phyloP scores from a whole-genome alignment of 768 basidiomycete genomes.

The Mrakia gelida region DNA sequence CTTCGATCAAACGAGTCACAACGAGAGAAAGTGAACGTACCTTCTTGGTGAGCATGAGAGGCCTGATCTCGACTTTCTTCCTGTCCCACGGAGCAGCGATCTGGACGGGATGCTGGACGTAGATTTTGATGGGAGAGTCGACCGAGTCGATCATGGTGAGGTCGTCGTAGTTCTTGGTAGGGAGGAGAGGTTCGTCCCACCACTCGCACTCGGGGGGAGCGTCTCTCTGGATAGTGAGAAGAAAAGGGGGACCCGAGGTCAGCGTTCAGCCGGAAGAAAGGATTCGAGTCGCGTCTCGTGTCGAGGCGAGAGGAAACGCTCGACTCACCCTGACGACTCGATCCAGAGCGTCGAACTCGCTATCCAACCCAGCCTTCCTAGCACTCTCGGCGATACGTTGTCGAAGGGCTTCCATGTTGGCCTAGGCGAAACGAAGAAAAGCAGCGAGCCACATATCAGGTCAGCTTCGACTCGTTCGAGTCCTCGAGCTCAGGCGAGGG shows the following conservation, averaged over 20 bases:
- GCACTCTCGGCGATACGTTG: slow-evolving; percentile 88
- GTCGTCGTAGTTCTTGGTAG: slow-evolving; percentile 74
- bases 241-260: neutral
- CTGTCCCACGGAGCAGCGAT: slow-evolving; percentile 88
- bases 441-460: neutral
- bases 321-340: slow-evolving; percentile 72
- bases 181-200: slow-evolving; percentile 90
- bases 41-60: slow-evolving; percentile 89
- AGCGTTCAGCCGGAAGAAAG: neutral
- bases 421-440: slow-evolving; percentile 29
- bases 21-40: slow-evolving; percentile 43
- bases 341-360: slow-evolving; percentile 86
- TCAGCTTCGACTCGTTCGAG: neutral
- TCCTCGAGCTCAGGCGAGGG: slow-evolving; percentile 44
- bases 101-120: slow-evolving; percentile 94
- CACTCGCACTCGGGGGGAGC: slow-evolving; percentile 89
- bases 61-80: slow-evolving; percentile 69
- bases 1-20: neutral
- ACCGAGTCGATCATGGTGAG: slow-evolving; percentile 55
- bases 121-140: slow-evolving; percentile 67
- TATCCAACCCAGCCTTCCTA: slow-evolving; percentile 86
- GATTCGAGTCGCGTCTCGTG: no score
- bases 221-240: slow-evolving; percentile 56
- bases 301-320: neutral
- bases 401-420: slow-evolving; percentile 83